These are phyloP conservation scores for Polytrichum commune DNA, from an alignment of 225 moss, liverwort and hornwort genomes.

Conservation along the genomic window DNA sequence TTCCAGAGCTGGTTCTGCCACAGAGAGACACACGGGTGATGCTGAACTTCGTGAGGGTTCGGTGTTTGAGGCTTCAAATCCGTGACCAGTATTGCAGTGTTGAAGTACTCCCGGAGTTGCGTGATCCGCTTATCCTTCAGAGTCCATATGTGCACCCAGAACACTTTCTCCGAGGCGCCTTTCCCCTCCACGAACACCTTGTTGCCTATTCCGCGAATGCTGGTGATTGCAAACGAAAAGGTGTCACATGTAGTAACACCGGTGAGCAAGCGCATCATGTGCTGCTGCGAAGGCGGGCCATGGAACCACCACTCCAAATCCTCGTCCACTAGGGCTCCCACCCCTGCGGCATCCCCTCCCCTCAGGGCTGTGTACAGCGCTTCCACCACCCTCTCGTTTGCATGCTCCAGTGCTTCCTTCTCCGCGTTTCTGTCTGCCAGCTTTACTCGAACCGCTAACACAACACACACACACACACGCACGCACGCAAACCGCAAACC, in stretches of 20 bases:
- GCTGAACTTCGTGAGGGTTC: slow-evolving; percentile 58
- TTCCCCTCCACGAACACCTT: slow-evolving; percentile 90
- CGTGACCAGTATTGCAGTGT: slow-evolving; percentile 86
- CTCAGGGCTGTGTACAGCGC: slow-evolving; percentile 85
- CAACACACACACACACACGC: slow-evolving; percentile 8
- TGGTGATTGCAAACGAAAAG: slow-evolving; percentile 61
- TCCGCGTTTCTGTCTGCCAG: slow-evolving; percentile 67
- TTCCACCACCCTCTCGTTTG: slow-evolving; percentile 73
- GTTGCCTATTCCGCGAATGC: slow-evolving; percentile 51
- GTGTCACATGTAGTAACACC: slow-evolving; percentile 84
- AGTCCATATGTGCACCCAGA: slow-evolving; percentile 98
- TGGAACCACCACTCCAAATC: slow-evolving; percentile 99
- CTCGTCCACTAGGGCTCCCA: slow-evolving; percentile 67
- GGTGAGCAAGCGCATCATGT: slow-evolving; percentile 99
- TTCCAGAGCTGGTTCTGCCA: slow-evolving; percentile 94
- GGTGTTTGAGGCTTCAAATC: slow-evolving; percentile 67
- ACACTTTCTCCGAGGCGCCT: slow-evolving; percentile 33
- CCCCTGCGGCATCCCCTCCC: slow-evolving; percentile 60
- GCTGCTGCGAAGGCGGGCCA: slow-evolving; percentile 88
- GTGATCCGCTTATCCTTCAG: slow-evolving; percentile 69
- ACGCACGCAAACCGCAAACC: not conserved
- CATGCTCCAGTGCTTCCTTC: slow-evolving; percentile 60
- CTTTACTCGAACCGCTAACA: slow-evolving; percentile 27
- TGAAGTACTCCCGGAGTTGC: slow-evolving; percentile 94
- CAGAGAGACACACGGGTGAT: slow-evolving; percentile 72